phyloP scores from a whole-genome alignment of 2,329 filamentous ascomycete genomes.

The Anisogramma anomala region DNA sequence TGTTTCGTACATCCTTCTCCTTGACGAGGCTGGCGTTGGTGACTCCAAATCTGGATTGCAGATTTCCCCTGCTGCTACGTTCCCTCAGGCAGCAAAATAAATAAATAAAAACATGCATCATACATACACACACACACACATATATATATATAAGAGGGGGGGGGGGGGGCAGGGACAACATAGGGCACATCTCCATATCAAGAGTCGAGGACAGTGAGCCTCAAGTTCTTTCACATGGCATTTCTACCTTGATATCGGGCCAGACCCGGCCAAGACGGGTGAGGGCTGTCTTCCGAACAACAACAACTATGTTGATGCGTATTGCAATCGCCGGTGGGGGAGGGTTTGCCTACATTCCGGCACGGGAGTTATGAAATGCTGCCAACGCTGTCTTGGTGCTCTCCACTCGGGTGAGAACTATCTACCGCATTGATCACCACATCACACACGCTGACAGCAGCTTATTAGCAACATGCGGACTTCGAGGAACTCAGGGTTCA shows the following conservation, averaged over 20 bases:
- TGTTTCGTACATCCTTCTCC: slow-evolving; percentile 3
- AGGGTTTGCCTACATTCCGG: slow-evolving; percentile 33
- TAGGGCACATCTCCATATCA: no score
- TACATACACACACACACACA: no score
- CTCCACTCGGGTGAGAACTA: slow-evolving; percentile 45
- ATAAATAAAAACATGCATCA: slow-evolving; percentile 4
- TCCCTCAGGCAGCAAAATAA: slow-evolving; percentile 4
- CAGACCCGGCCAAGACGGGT: slow-evolving; percentile 5
- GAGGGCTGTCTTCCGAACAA: background rate
- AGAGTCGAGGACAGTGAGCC: background rate
- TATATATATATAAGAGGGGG: no score
- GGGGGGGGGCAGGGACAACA: no score
- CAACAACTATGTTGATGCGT: slow-evolving; percentile 29
- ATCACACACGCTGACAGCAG: background rate
- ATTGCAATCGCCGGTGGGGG: slow-evolving; percentile 37
- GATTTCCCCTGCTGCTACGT: background rate
- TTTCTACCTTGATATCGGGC: background rate
- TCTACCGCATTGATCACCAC: slow-evolving; percentile 10
- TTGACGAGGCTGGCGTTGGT: slow-evolving; percentile 9
- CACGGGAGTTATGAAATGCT: slow-evolving; percentile 48
- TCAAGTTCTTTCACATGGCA: slow-evolving; percentile 1
- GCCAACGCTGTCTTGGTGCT: slow-evolving; percentile 60
- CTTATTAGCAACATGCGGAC: slow-evolving; percentile 39
- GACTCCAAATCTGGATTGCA: background rate
- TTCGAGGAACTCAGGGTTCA: slow-evolving; percentile 49